These are phyloP conservation scores for Curvularia sp. DNA, from an alignment of 2,329 filamentous ascomycete species.

Conservation along the genomic window DNA sequence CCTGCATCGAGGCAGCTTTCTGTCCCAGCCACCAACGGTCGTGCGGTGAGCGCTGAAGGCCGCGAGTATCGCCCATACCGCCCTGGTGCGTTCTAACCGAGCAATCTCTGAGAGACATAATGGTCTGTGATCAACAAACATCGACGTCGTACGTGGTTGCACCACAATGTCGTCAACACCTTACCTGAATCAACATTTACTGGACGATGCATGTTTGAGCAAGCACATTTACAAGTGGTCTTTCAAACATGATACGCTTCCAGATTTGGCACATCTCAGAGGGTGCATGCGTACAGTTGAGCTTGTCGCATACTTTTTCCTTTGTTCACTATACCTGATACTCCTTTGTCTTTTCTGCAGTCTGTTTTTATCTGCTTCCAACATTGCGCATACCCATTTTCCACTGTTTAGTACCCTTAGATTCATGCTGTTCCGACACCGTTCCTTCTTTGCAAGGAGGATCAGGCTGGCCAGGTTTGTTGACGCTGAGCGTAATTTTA, in stretches of 20 bases:
- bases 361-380: slow-evolving; percentile 10
- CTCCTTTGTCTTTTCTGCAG: slow-evolving; percentile 10
- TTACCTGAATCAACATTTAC: background rate
- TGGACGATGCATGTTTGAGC: background rate
- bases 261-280: slow-evolving; percentile 3
- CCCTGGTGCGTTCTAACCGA: slow-evolving; percentile 26
- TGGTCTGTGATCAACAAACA: background rate
- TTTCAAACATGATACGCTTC: slow-evolving; percentile 7
- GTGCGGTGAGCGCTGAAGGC: slow-evolving; percentile 43
- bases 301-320: slow-evolving; percentile 11
- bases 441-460: slow-evolving; percentile 12
- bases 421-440: slow-evolving; percentile 21
- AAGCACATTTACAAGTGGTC: background rate
- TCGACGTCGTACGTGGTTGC: slow-evolving; percentile 1
- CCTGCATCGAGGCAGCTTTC: slow-evolving; percentile 35
- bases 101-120: background rate
- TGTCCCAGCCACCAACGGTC: slow-evolving; percentile 38
- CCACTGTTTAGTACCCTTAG: slow-evolving; percentile 27
- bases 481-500: slow-evolving; percentile 25
- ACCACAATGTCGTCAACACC: background rate
- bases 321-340: slow-evolving; percentile 19
- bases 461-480: slow-evolving; percentile 7
- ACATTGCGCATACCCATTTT: slow-evolving; percentile 38
- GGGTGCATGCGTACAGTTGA: slow-evolving; percentile 7
- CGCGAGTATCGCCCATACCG: slow-evolving; percentile 39